Evolutionary conservation across 208 protist genomes (phyloP), one percentile per base, ranked within the genome.

Genomic region (Trypanosomatidae sp.): DNA sequence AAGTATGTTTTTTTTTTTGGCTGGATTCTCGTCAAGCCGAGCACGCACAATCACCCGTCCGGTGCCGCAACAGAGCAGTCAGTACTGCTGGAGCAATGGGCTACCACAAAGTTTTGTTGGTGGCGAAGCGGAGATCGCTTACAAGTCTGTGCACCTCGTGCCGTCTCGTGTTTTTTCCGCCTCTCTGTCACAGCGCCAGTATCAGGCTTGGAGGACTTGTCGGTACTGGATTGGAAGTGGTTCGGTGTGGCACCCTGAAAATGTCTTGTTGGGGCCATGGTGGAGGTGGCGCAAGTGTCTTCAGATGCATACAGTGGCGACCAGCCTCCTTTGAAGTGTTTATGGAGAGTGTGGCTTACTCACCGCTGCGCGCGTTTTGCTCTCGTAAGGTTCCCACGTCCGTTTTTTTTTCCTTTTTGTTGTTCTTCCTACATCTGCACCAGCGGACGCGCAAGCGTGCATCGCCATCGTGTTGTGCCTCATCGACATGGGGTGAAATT

Each of bases 211-310:
- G 56, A 19, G 25, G 68, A 62, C 28, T 43, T 43, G 3, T 67
- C 69, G 3, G 58, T 77, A 56, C 60, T 50, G 19, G 69, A 50
- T 13, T 77, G 68, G 74, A 43, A 22, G 68, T 30, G 60, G 46
- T 33, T n/a, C n/a, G 19, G 7, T 2, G n/a, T 73, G 8, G 47
- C 39, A 13, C 68, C 59, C 28, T 70, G 68, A 62, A 44, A 50
- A 53, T 49, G 73, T 17, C 60, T 59, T 17, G 43, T 70, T 41
- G 1, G 60, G 0, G 68, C 47, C 33, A 79, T 62, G 62, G 49
- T 73, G 10, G 36, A 59, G 62, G 36, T 79, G 50, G 68, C 69
- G 74, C 62, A 55, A 52, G 43, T 79, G 69, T 50, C 49, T 69
- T n/a, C 67, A 56, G 44, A 28, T 52, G n/a, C 68, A 74, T 46